phyloP scores from a whole-genome alignment of 108 stramenopile species.

The Schizochytrium sp. region DNA sequence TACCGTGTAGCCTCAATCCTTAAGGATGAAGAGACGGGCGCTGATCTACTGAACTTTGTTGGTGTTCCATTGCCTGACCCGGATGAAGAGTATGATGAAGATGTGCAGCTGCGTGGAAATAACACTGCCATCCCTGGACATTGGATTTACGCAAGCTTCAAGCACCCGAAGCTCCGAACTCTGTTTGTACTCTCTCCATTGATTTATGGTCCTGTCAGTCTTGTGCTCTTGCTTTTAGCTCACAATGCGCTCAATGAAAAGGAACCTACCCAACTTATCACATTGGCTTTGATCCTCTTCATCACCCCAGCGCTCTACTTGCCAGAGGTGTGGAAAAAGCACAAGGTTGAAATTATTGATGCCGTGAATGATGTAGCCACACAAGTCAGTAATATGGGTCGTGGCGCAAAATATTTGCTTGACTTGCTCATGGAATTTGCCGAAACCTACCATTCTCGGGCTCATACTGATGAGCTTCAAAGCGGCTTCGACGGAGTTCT shows the following conservation, averaged over 20 bases:
- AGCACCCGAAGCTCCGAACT: neutral
- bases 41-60: neutral
- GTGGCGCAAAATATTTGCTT: no score
- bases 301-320: neutral
- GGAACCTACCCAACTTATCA: no score
- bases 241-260: neutral
- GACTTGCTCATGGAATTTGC: no score
- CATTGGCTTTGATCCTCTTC: neutral
- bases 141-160: neutral
- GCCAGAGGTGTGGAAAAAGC: neutral
- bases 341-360: no score
- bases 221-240: neutral
- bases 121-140: constrained; percentile 4
- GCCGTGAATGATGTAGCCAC: no score
- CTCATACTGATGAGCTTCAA: no score
- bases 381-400: no score
- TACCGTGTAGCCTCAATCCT: neutral
- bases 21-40: constrained; percentile 19
- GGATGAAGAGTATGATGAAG: neutral
- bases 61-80: neutral
- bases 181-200: neutral
- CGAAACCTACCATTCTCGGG: no score
- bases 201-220: neutral
- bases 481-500: no score
- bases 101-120: neutral